Evolutionary conservation across 176 grass and related monocot genomes (phyloP).

Genomic region (Aegilops tauschii): DNA sequence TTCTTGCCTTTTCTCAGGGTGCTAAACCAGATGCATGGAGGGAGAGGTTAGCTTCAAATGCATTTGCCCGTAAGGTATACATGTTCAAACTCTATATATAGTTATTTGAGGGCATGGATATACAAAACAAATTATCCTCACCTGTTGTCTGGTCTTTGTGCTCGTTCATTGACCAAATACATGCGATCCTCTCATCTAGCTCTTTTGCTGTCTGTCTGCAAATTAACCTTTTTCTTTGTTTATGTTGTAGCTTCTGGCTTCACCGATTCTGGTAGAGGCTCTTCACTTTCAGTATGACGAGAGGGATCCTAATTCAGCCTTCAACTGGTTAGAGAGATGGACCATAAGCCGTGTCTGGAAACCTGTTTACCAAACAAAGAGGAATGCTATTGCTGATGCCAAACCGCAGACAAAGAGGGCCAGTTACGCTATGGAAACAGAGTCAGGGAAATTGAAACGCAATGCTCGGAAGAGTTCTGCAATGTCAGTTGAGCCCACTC

Average conservation of each 20-base stretch:
- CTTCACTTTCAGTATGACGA: conserved; percentile 81
- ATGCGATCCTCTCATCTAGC: neutral
- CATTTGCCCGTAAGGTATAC: conserved; percentile 64
- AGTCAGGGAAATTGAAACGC: conserved; percentile 83
- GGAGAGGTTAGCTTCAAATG: conserved; percentile 55
- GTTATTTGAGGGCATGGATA: neutral
- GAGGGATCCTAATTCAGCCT: conserved; percentile 78
- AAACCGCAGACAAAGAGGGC: conserved; percentile 53
- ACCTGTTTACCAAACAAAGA: conserved; percentile 55
- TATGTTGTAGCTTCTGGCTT: conserved; percentile 65
- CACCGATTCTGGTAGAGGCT: conserved; percentile 50
- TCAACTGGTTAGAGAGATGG: conserved; percentile 90
- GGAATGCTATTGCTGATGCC: conserved; percentile 43
- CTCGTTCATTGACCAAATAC: neutral
- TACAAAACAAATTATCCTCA: neutral
- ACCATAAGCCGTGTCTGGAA: conserved; percentile 60
- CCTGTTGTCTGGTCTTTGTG: neutral
- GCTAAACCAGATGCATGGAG: conserved; percentile 57
- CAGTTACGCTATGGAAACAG: conserved; percentile 79
- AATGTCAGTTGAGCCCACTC: conserved; percentile 25
- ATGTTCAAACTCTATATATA: conserved; percentile 2
- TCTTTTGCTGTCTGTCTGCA: neutral
- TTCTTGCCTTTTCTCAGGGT: conserved; percentile 36
- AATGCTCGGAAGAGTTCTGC: conserved; percentile 55
- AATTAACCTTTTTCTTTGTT: neutral